Percentiles rank a stretch among this genome's conserved stretches.
Evolutionary conservation across 345 rosid genomes (phyloP).

Genomic region (Acer negundo): DNA sequence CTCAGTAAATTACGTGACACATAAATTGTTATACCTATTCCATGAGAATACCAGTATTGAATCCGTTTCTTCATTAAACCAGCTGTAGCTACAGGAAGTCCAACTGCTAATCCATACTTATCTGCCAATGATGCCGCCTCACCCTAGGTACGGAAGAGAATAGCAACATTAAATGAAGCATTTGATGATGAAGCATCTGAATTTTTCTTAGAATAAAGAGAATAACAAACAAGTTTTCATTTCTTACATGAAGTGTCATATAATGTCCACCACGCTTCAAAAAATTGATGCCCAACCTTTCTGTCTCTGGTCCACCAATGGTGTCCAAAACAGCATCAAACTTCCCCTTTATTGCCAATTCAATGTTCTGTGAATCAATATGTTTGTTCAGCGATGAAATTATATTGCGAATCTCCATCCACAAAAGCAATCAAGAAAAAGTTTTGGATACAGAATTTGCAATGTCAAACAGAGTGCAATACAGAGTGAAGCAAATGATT

Average conservation of each 20-base stretch:
- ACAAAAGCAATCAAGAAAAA: slow-evolving; percentile 3
- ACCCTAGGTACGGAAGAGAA: slow-evolving; percentile 51
- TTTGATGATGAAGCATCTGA: background rate
- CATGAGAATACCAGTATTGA: slow-evolving; percentile 74
- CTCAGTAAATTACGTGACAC: background rate
- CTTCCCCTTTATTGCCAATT: slow-evolving; percentile 74
- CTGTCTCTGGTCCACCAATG: slow-evolving; percentile 87
- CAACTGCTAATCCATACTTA: slow-evolving; percentile 73
- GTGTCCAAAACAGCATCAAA: slow-evolving; percentile 96
- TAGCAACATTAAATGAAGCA: background rate
- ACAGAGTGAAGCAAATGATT: slow-evolving; percentile 9
- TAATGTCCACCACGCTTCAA: slow-evolving; percentile 85
- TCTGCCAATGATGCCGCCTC: slow-evolving; percentile 88
- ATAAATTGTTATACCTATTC: slow-evolving; percentile 61
- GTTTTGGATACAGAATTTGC: background rate
- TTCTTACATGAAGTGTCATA: slow-evolving; percentile 88
- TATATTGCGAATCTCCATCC: background rate
- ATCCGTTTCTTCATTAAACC: slow-evolving; percentile 70
- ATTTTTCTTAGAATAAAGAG: background rate
- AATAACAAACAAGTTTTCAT: slow-evolving; percentile 7
- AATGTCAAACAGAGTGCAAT: background rate
- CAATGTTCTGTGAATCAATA: slow-evolving; percentile 62
- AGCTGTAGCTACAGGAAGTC: slow-evolving; percentile 84
- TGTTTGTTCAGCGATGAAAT: background rate
- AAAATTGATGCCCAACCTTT: slow-evolving; percentile 72